phyloP scores from a whole-genome alignment of 179 eudicot genomes.

The Beta lomatogona region DNA sequence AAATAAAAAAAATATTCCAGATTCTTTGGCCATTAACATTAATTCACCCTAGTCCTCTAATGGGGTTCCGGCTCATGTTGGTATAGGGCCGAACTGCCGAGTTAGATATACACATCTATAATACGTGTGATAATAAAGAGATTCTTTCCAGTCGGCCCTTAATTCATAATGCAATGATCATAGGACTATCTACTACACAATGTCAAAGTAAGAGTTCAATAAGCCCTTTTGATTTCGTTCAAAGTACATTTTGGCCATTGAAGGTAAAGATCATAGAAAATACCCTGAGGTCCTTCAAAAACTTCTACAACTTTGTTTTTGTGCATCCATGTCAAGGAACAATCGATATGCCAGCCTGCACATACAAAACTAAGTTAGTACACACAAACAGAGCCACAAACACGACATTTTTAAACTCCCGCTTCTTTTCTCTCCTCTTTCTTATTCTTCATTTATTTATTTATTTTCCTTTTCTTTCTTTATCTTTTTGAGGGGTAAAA shows the following conservation, averaged over 20 bases:
- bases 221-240: background rate
- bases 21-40: background rate
- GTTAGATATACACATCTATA: background rate
- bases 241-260: background rate
- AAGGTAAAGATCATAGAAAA: conserved; percentile 1
- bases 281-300: conserved; percentile 15
- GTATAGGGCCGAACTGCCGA: background rate
- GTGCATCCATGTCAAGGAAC: conserved; percentile 15
- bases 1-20: background rate
- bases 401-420: background rate
- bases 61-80: background rate
- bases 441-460: background rate
- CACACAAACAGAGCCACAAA: background rate
- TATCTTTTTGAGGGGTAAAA: background rate
- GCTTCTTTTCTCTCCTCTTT: background rate
- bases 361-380: background rate
- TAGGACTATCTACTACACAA: background rate
- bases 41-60: background rate
- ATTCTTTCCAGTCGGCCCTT: background rate
- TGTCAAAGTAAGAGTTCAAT: background rate
- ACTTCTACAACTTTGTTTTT: background rate
- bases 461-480: no score
- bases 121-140: background rate
- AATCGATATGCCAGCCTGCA: conserved; percentile 36
- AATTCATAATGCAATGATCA: background rate